Percentiles rank a stretch among this genome's conserved stretches.
Evolutionary conservation across 805 yeast genomes (phyloP).

Genomic region (Zygotorulaspora chibaensis): DNA sequence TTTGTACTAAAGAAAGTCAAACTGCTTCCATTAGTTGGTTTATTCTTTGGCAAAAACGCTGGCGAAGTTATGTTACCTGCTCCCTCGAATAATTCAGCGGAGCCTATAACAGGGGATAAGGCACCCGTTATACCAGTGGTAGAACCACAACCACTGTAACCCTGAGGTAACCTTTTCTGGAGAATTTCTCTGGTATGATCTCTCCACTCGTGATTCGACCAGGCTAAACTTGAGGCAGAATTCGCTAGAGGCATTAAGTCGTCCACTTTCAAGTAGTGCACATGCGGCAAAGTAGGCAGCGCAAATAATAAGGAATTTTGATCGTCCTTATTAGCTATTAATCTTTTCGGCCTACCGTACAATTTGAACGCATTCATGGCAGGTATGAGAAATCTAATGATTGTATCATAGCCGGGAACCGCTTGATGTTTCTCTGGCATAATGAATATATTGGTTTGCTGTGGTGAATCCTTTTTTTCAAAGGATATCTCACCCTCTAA

Average conservation of each 20-base stretch:
- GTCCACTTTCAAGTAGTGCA: slow-evolving; percentile 55
- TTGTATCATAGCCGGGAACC: slow-evolving; percentile 66
- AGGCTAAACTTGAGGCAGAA: slow-evolving; percentile 38
- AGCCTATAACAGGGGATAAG: slow-evolving; percentile 41
- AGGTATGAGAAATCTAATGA: slow-evolving; percentile 66
- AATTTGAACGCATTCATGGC: slow-evolving; percentile 64
- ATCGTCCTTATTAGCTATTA: slow-evolving; percentile 55
- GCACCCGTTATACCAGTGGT: slow-evolving; percentile 60
- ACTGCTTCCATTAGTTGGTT: slow-evolving; percentile 6
- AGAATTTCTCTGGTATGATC: slow-evolving; percentile 50
- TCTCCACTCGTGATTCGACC: slow-evolving; percentile 64
- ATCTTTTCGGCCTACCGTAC: slow-evolving; percentile 68
- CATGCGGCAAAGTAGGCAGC: slow-evolving; percentile 68
- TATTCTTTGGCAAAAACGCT: slow-evolving; percentile 14
- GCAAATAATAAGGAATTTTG: slow-evolving; percentile 59
- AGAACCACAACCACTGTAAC: slow-evolving; percentile 78
- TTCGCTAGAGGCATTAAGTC: slow-evolving; percentile 47
- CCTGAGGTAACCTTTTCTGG: slow-evolving; percentile 48
- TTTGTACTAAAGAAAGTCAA: slow-evolving; percentile 2
- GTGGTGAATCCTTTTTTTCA: slow-evolving; percentile 46
- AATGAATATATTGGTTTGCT: slow-evolving; percentile 46
- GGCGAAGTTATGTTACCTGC: slow-evolving; percentile 20
- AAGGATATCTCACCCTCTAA: slow-evolving; percentile 76
- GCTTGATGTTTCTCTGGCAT: slow-evolving; percentile 73
- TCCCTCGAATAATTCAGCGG: slow-evolving; percentile 34